Percentiles rank a stretch among this genome's conserved stretches.
Conservation (phyloP, 257 asterid genomes). For the Mitragyna speciosa region DNA sequence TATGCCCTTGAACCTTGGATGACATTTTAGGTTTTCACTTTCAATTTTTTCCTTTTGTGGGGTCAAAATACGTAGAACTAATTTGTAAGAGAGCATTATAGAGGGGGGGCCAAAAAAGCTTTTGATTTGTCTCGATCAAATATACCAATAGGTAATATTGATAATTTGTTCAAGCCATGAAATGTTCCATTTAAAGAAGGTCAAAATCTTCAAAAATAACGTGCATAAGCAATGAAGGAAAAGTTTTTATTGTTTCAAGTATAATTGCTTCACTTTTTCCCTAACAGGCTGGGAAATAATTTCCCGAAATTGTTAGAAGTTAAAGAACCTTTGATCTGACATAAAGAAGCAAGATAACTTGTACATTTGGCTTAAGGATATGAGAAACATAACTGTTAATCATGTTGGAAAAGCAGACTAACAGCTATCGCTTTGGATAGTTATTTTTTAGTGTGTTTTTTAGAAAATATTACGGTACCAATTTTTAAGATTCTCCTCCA, state of each 20-base stretch:
- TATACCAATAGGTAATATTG: background rate
- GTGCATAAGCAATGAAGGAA: background rate
- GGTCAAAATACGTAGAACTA: background rate
- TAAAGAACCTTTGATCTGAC: background rate
- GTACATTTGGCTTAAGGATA: background rate
- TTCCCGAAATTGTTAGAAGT: conserved; percentile 3
- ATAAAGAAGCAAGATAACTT: background rate
- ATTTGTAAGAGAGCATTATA: background rate
- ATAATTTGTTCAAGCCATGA: background rate
- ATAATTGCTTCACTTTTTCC: background rate
- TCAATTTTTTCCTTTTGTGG: background rate
- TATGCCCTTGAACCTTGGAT: background rate
- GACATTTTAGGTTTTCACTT: background rate
- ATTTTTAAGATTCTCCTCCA: too few relatives aligned
- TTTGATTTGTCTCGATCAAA: background rate
- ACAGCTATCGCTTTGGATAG: too few relatives aligned
- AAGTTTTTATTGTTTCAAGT: background rate
- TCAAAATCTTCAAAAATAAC: background rate
- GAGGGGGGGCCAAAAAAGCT: background rate
- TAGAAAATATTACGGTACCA: too few relatives aligned
- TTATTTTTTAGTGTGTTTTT: too few relatives aligned
- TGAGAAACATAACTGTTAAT: background rate
- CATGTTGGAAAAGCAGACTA: background rate
- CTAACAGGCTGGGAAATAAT: background rate
- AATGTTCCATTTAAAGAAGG: background rate